Percentiles rank a stretch among this genome's conserved stretches.
phyloP scores from a whole-genome alignment of 75 land plant genomes.

The Pinus tabuliformis region DNA sequence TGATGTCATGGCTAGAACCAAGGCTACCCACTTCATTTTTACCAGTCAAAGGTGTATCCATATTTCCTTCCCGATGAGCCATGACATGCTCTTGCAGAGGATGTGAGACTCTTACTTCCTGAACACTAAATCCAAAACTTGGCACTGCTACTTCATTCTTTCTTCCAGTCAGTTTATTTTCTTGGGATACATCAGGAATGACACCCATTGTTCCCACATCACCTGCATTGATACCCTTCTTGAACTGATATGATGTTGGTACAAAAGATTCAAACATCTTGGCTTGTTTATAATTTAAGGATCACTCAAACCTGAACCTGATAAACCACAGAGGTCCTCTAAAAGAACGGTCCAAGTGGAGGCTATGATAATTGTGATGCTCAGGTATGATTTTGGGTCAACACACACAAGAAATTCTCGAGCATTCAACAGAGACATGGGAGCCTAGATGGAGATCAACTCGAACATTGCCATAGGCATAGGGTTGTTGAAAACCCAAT shows the following conservation, averaged over 20 bases:
- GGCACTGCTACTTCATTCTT: not conserved
- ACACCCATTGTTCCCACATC: not conserved
- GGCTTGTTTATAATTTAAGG: not conserved
- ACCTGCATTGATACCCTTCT: not conserved
- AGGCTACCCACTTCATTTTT: not conserved
- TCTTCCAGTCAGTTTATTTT: not conserved
- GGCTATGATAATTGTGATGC: no score
- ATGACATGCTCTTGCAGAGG: not conserved
- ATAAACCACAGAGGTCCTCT: slow-evolving; percentile 2
- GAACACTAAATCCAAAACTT: slow-evolving; percentile 3
- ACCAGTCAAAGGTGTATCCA: not conserved
- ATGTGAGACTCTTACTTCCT: not conserved
- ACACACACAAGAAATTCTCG: no score
- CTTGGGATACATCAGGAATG: not conserved
- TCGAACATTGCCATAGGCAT: no score
- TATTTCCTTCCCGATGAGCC: not conserved
- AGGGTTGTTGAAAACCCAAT: no score
- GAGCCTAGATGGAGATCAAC: no score
- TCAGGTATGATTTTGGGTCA: no score
- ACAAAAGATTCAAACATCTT: not conserved
- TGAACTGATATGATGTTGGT: slow-evolving; percentile 10
- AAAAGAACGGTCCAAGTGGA: not conserved
- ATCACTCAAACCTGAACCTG: slow-evolving; percentile 6
- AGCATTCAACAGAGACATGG: no score
- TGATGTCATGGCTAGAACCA: not conserved